Conservation (phyloP, 495 filamentous ascomycete species). For the Collariella sp. region DNA sequence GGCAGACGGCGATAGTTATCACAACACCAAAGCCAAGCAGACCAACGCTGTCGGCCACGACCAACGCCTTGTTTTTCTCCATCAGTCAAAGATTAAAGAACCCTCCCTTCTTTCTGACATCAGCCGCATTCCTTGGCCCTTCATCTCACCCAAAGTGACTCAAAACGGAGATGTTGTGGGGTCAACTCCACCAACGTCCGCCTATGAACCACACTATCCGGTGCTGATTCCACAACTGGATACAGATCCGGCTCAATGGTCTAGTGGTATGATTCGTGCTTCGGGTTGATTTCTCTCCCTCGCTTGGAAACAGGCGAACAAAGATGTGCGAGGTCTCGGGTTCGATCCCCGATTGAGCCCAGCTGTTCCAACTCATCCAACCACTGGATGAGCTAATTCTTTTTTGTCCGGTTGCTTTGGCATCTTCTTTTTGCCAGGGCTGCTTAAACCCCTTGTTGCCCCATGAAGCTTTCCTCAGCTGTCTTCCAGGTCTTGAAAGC, state of each 20-base stretch:
- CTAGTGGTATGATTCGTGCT: conserved; percentile 12
- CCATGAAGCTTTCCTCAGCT: too few species aligned
- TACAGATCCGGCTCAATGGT: conserved; percentile 9
- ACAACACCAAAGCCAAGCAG: too few species aligned
- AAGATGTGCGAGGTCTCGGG: conserved; percentile 13
- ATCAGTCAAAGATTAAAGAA: too few species aligned
- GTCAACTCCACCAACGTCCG: background rate
- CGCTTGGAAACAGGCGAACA: background rate
- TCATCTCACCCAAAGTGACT: background rate
- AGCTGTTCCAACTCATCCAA: background rate
- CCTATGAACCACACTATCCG: background rate
- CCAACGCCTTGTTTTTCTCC: too few species aligned
- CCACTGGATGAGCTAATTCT: background rate
- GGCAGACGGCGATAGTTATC: too few species aligned
- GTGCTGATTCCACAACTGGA: background rate
- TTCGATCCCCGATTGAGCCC: conserved; percentile 13
- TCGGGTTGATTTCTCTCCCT: background rate
- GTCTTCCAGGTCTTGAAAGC: too few species aligned
- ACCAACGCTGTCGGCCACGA: too few species aligned
- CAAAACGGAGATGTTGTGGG: background rate
- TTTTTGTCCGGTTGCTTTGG: too few species aligned
- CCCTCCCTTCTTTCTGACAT: too few species aligned
- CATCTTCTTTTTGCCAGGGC: too few species aligned
- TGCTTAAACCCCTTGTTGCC: too few species aligned
- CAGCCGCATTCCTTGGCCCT: background rate